phyloP scores from a whole-genome alignment of 2,329 filamentous ascomycete species.

The Fusarium tupiense region DNA sequence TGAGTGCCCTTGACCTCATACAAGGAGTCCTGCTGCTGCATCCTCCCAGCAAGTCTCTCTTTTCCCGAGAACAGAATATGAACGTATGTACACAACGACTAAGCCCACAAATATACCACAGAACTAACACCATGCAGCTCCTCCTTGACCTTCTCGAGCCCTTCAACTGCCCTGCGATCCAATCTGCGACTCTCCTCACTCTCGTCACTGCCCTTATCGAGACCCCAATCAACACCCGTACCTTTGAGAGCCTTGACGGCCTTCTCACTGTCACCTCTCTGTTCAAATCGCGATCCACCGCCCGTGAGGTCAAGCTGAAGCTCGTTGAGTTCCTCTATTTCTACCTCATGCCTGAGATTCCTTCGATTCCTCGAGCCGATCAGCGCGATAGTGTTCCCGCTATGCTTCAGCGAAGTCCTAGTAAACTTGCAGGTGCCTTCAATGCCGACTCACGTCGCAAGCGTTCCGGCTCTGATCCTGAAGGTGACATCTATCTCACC shows the following conservation, averaged over 20 bases:
- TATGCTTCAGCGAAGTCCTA: constrained; percentile 73
- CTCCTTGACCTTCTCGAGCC: constrained; percentile 94
- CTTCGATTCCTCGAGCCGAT: constrained; percentile 62
- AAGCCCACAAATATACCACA: not conserved
- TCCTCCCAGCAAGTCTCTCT: constrained; percentile 86
- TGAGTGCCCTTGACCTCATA: constrained; percentile 86
- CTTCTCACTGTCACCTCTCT: constrained; percentile 90
- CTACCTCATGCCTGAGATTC: constrained; percentile 94
- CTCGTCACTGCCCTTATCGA: constrained; percentile 90
- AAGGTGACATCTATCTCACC: constrained; percentile 59
- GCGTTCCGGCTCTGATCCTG: constrained; percentile 48
- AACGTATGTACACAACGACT: constrained; percentile 66
- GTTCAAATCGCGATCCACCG: constrained; percentile 88
- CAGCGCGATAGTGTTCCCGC: constrained; percentile 57
- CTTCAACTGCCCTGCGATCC: constrained; percentile 89
- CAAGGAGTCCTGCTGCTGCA: constrained; percentile 91
- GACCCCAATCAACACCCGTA: constrained; percentile 85
- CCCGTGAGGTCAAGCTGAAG: constrained; percentile 90
- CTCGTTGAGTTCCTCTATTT: constrained; percentile 98
- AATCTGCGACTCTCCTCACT: constrained; percentile 88
- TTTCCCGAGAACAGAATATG: constrained; percentile 92
- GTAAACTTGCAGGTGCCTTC: constrained; percentile 71
- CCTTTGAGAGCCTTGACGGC: constrained; percentile 91
- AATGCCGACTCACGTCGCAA: constrained; percentile 46
- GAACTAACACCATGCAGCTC: constrained; percentile 59